A percentile compares a stretch with the other conserved stretches of the same genome.
These are phyloP conservation scores for Fusarium abutilonis DNA, from an alignment of 2,329 filamentous ascomycete species.

Conservation along the genomic window DNA sequence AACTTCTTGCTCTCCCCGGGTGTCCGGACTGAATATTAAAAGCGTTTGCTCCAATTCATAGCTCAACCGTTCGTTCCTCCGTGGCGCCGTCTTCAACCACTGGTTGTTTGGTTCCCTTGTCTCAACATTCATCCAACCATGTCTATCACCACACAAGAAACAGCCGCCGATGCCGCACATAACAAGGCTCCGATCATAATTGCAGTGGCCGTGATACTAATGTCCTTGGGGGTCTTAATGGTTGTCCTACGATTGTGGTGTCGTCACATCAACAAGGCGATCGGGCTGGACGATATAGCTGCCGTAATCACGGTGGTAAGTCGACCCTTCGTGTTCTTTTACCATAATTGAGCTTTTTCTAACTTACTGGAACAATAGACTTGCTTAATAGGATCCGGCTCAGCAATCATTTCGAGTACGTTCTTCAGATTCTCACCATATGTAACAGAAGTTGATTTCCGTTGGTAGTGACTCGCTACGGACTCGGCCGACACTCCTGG, in stretches of 20 bases:
- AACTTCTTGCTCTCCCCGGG: too few species aligned
- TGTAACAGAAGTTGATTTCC: neutral
- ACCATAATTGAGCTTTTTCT: fast-evolving
- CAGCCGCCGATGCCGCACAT: neutral
- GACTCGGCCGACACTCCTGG: slow-evolving; percentile 28
- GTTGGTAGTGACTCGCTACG: slow-evolving; percentile 30
- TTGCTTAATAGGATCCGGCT: slow-evolving; percentile 19
- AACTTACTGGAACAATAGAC: neutral
- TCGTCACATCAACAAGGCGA: slow-evolving; percentile 3
- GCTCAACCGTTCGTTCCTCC: too few species aligned
- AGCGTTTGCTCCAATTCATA: too few species aligned
- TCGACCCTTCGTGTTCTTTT: fast-evolving
- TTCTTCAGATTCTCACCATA: fast-evolving
- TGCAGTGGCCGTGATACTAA: neutral
- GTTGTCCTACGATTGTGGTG: slow-evolving; percentile 28
- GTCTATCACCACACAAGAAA: neutral
- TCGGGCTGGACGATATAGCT: slow-evolving; percentile 25
- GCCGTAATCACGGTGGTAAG: slow-evolving; percentile 14
- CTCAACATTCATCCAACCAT: neutral
- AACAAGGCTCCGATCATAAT: neutral
- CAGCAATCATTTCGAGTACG: slow-evolving; percentile 24
- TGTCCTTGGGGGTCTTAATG: slow-evolving; percentile 12
- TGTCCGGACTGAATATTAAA: too few species aligned
- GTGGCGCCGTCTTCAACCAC: too few species aligned
- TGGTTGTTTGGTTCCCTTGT: too few species aligned